Evolutionary conservation across 176 grass and related monocot genomes (phyloP).

Genomic region (Dendrocalamus sinicus): DNA sequence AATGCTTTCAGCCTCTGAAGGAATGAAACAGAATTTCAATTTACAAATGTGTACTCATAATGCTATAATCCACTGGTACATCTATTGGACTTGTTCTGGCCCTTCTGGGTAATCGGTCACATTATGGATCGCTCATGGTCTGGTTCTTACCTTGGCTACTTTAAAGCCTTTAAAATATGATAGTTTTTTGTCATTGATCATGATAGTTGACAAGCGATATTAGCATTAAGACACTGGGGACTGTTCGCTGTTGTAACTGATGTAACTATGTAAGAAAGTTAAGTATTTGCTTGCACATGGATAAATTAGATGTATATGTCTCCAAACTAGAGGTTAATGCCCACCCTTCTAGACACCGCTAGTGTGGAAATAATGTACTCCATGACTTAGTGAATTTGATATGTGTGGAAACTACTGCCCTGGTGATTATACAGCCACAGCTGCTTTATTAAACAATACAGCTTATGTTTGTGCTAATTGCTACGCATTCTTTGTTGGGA

Average conservation of each 20-base stretch:
- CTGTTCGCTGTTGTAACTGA: background rate
- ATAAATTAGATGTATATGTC: slow-evolving; percentile 5
- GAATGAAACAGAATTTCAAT: too few species aligned
- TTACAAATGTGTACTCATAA: too few species aligned
- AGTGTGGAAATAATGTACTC: background rate
- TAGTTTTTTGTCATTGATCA: background rate
- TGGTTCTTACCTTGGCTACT: too few species aligned
- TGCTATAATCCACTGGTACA: too few species aligned
- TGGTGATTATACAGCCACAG: background rate
- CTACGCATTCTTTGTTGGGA: background rate
- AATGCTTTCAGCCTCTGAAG: too few species aligned
- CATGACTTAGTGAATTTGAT: background rate
- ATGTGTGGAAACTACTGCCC: background rate
- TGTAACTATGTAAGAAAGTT: background rate
- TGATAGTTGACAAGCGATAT: background rate
- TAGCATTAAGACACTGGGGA: background rate
- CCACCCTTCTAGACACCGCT: background rate
- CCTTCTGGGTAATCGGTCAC: too few species aligned
- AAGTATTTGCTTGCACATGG: background rate
- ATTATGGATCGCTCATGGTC: too few species aligned
- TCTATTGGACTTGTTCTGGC: too few species aligned
- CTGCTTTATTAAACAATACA: background rate
- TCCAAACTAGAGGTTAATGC: background rate
- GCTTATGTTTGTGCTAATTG: background rate
- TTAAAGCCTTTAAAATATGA: background rate